A percentile compares a stretch with the other conserved stretches of the same genome.
phyloP scores from a whole-genome alignment of 176 grass and related monocot genomes.

The Rhynchospora pubera region DNA sequence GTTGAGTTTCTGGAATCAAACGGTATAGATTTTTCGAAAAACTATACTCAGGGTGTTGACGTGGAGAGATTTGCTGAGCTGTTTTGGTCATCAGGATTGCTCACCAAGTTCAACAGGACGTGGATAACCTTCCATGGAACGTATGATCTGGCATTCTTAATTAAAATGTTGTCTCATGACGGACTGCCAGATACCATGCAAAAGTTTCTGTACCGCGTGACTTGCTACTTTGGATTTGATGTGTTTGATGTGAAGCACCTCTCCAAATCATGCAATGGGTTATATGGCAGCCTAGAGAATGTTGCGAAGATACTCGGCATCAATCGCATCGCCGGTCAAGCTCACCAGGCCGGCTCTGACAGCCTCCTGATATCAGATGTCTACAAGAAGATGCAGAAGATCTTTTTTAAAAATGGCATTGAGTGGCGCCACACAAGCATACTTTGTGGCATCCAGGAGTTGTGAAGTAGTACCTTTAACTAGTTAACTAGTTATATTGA shows the following conservation, averaged over 20 bases:
- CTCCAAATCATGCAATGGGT: neutral
- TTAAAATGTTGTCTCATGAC: neutral
- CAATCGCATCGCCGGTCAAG: neutral
- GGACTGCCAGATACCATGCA: neutral
- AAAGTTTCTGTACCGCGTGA: neutral
- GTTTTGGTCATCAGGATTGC: neutral
- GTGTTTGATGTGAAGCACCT: constrained; percentile 8
- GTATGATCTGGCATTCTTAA: neutral
- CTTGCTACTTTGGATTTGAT: neutral
- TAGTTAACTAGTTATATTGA: too few species aligned
- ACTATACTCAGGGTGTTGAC: neutral
- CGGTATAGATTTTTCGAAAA: neutral
- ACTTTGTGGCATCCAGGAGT: neutral
- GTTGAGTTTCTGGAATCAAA: neutral
- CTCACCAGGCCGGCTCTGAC: neutral
- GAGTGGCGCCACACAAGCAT: neutral
- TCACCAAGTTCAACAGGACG: neutral
- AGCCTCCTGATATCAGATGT: neutral
- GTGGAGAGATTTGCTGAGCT: neutral
- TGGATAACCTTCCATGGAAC: neutral
- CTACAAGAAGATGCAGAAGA: neutral
- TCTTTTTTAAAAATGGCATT: neutral
- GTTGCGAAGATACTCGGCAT: neutral
- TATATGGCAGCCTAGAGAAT: neutral
- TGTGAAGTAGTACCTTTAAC: neutral